Evolutionary conservation across 2,329 filamentous ascomycete genomes (phyloP).

Genomic region (Blastomyces emzantsi): DNA sequence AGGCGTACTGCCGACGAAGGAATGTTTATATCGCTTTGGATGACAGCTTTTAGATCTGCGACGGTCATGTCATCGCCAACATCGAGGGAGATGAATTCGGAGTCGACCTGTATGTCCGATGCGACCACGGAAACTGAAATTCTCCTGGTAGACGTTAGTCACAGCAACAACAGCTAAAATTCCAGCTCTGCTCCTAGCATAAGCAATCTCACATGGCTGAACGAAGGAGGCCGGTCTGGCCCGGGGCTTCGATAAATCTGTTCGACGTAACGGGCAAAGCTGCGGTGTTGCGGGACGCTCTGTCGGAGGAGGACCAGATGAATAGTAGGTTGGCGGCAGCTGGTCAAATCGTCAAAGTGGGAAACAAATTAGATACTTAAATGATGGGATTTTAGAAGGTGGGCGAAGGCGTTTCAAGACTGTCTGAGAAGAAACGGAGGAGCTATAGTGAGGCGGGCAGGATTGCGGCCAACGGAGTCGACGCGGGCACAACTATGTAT

Average conservation of each 20-base stretch:
- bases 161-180: not conserved
- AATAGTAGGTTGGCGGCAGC: not conserved
- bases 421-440: not conserved
- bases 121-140: constrained; percentile 80
- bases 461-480: not conserved
- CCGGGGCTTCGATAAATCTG: not conserved
- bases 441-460: not conserved
- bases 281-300: not conserved
- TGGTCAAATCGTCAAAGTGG: not conserved
- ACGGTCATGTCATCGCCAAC: constrained; percentile 75
- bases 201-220: constrained; percentile 4
- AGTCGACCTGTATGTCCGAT: constrained; percentile 56
- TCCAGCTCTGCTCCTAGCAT: not conserved
- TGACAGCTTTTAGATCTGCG: constrained; percentile 74
- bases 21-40: constrained; percentile 73
- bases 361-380: not conserved
- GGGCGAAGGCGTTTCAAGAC: not conserved
- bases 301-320: not conserved
- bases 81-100: constrained; percentile 72
- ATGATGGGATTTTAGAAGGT: not conserved
- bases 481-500: not conserved
- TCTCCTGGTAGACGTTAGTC: constrained; percentile 50
- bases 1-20: constrained; percentile 67
- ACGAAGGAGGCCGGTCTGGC: not conserved
- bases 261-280: not conserved